These are phyloP conservation scores for Aureobasidium sp. DNA, from an alignment of 2,329 filamentous ascomycete species.

Conservation along the genomic window DNA sequence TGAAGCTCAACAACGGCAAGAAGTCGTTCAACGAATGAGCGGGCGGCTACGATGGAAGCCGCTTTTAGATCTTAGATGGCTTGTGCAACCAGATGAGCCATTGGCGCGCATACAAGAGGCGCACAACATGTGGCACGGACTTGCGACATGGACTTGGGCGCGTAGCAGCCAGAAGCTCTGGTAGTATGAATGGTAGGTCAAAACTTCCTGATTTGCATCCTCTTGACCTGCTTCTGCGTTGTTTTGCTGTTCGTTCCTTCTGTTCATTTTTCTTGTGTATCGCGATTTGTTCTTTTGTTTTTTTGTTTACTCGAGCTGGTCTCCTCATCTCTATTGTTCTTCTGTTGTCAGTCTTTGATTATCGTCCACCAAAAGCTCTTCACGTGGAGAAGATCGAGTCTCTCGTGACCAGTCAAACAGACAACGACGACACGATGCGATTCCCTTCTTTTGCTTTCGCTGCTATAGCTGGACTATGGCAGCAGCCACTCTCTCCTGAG, in stretches of 20 bases:
- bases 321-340: not conserved
- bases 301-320: not conserved
- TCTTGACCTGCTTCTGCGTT: not conserved
- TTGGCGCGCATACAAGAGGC: not conserved
- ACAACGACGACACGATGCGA: not conserved
- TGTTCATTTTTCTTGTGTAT: not conserved
- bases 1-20: not conserved
- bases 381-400: not conserved
- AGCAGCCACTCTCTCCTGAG: constrained; percentile 4
- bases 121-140: constrained; percentile 11
- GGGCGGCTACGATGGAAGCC: not conserved
- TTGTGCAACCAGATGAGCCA: not conserved
- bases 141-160: constrained; percentile 5
- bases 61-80: too few species aligned
- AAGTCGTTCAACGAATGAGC: not conserved
- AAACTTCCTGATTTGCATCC: not conserved
- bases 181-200: constrained; percentile 9
- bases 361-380: not conserved
- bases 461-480: constrained; percentile 13
- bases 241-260: not conserved
- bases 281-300: not conserved
- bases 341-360: not conserved
- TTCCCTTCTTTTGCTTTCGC: constrained; percentile 1
- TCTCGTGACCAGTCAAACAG: not conserved
- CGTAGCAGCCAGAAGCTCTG: not conserved